A percentile compares a stretch with the other conserved stretches of the same genome.
Evolutionary conservation across 495 filamentous ascomycete species (phyloP).

Genomic region (Parathielavia appendiculata): DNA sequence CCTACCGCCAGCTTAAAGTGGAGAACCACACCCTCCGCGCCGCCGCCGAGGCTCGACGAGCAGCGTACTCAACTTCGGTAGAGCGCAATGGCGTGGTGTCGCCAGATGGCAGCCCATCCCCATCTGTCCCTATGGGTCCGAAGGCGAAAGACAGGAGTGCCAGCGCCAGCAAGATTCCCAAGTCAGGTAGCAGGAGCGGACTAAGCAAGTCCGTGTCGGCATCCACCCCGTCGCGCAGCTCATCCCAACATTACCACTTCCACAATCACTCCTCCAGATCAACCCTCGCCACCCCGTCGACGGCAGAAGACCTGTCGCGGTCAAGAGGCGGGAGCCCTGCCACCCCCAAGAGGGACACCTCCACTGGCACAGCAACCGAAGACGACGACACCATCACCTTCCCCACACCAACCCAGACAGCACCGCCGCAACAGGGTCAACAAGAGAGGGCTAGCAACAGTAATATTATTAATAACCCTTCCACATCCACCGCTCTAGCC

Average conservation of each 20-base stretch:
- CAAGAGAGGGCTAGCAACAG: background rate
- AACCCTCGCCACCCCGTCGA: background rate
- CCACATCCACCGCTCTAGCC: background rate
- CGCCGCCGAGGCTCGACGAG: constrained; percentile 42
- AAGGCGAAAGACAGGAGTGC: constrained; percentile 29
- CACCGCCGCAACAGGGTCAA: background rate
- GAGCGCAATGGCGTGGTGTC: constrained; percentile 20
- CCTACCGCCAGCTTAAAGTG: constrained; percentile 76
- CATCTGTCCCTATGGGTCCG: constrained; percentile 47
- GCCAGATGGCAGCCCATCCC: constrained; percentile 43
- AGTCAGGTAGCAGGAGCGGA: constrained; percentile 25
- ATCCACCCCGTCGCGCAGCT: background rate
- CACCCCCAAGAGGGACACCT: background rate
- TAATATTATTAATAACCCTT: background rate
- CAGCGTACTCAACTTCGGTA: constrained; percentile 26
- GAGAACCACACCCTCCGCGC: constrained; percentile 71
- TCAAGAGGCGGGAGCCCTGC: constrained; percentile 13
- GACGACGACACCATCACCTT: constrained; percentile 12
- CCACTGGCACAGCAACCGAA: background rate
- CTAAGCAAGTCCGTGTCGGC: background rate
- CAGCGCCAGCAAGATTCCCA: constrained; percentile 34
- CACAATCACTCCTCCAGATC: background rate
- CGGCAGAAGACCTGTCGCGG: background rate
- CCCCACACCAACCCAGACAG: background rate
- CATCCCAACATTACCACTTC: background rate